Evolutionary conservation across 306 rosid genomes (phyloP), one percentile per base, ranked within the genome.

Genomic region (Cotoneaster glaucophyllus): DNA sequence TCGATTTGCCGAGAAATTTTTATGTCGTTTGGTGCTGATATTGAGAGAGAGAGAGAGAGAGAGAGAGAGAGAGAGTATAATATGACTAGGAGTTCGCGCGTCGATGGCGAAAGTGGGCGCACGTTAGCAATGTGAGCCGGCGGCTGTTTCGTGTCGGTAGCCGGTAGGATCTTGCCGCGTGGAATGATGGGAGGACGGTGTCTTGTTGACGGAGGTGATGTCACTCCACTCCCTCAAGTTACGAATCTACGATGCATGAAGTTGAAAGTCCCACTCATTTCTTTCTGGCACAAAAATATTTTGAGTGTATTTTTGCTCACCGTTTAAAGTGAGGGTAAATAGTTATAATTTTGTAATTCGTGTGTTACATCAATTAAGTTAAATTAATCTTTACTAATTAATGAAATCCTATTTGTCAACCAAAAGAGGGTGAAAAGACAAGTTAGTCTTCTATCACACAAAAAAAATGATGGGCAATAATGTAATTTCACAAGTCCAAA

Each of bases 141-240:
- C 64, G 22, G 54, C 34, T 57, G 85, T 74, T 65, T 52, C 2
- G 4, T 84, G 97, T 89, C 94, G 94, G 97, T 89, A 76, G 70
- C 85, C 74, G 71, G 11, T 76, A 31, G 43, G 73, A 72, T 67
- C 11, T 1, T 12, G 64, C 64, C 86, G 66, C 87, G 87, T 74
- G 62, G 75, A 54, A 18, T 21, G 31, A 19, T 62, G 59, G 34
- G 18, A 56, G 53, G 52, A 64, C 86, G 84, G 84, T 84, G 87
- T 80, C 71, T 22, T 58, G 4, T 24, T 21, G 18, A 10, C n/a
- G 43, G 11, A 11, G 1, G 45, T 73, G 79, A 74, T 8, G 74
- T 64, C 78, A 64, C 34, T 0, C 48, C 25, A 4, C 4, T 5
- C 5, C 8, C 73, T 17, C 17, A 44, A 74, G 24, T 74, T 61